phyloP scores from a whole-genome alignment of 305 asterid genomes.

The Plantago coronopus region DNA sequence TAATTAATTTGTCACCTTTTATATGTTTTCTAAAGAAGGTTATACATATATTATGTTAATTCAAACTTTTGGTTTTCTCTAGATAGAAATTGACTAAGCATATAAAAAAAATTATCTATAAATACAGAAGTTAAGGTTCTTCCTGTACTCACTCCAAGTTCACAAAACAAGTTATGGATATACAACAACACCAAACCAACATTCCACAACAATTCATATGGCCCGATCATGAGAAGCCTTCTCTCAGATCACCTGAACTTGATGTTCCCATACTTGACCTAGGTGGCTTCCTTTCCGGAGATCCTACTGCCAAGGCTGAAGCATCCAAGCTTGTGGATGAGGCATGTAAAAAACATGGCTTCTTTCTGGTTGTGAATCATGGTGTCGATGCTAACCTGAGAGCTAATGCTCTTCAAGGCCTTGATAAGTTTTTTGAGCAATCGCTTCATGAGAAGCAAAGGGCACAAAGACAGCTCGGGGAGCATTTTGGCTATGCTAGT shows the following conservation, averaged over 20 bases:
- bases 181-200: slow-evolving; percentile 32
- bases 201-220: slow-evolving; percentile 71
- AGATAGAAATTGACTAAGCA: too few species aligned
- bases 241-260: slow-evolving; percentile 27
- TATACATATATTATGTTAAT: too few species aligned
- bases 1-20: too few species aligned
- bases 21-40: too few species aligned
- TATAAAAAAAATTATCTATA: too few species aligned
- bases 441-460: slow-evolving; percentile 40
- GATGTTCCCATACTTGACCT: slow-evolving; percentile 43
- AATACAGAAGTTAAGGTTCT: too few species aligned
- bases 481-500: slow-evolving; percentile 76
- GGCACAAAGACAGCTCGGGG: slow-evolving; percentile 57
- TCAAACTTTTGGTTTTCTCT: too few species aligned
- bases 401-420: slow-evolving; percentile 30
- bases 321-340: slow-evolving; percentile 37
- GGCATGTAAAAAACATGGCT: slow-evolving; percentile 57
- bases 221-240: slow-evolving; percentile 57
- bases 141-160: too few species aligned
- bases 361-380: slow-evolving; percentile 47
- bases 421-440: slow-evolving; percentile 41
- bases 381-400: slow-evolving; percentile 38
- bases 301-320: slow-evolving; percentile 12
- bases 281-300: slow-evolving; percentile 43
- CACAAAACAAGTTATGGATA: neutral